Base-by-base conservation (phyloP, 2,329 filamentous ascomycete species). In the Neobulgaria alba region DNA sequence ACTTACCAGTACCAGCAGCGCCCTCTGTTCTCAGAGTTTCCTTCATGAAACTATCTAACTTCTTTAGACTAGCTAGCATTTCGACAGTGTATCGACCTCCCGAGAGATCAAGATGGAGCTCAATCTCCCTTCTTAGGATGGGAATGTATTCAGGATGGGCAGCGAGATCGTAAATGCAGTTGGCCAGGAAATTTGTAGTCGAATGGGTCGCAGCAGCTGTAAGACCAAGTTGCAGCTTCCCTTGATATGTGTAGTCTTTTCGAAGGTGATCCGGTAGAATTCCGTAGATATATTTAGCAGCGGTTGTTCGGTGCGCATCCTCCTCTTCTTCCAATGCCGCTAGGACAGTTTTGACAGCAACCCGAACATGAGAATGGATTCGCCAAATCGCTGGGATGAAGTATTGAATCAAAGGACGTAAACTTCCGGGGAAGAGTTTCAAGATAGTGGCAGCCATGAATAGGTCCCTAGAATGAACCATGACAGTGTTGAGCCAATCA, bases 101-200 rank as follows among this genome's bases (percentile, higher is more conserved):
- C n/a, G 7, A 10, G 21, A 36, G 20, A 9, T 2, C 17, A 4
- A 49, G 36, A 14, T 39, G 34, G 19, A 30, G 23, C 3, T 47
- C 20, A n/a, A 47, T 29, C 36, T 51, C 46, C 9, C 43, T n/a
- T 26, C 32, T 45, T n/a, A 49, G 36, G 14, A 41, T 30, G 5
- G 32, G n/a, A 5, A 41, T 0, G 30, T 41, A 51, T 26, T 51
- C 66, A 0, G 71, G 71, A 14, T 61, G 47, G 4, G 67, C 63
- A 0, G 67, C 67, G 5, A 79, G 54, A 36, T 71, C 67, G 51
- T 72, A 74, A 37, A 78, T 64, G 51, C 68, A 42, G 64, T 74
- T 57, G 2, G 68, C 70, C 1, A 66, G 50, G 0, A 66, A 61
- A 19, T 67, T 47, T 0, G 66, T 66, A 1, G 68, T 73, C 0